phyloP scores from a whole-genome alignment of 2,329 filamentous ascomycete species.

The Fusarium penzigii region DNA sequence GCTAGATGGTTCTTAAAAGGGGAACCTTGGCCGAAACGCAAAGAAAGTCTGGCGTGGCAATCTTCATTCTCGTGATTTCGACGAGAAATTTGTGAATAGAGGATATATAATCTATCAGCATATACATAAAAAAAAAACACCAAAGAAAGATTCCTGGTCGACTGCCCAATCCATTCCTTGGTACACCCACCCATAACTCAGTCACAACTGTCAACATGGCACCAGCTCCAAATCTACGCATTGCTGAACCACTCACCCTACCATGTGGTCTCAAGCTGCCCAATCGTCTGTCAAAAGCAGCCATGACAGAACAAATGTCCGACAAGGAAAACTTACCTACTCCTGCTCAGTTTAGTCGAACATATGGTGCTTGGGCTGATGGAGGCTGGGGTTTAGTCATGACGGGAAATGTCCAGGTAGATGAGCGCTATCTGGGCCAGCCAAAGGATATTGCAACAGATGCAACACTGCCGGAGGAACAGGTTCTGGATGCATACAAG shows the following conservation, averaged over 20 bases:
- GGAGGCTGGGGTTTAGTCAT: constrained; percentile 55
- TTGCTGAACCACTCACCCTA: constrained; percentile 45
- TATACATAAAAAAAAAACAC: no score
- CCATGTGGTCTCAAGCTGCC: constrained; percentile 57
- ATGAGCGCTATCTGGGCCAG: constrained; percentile 38
- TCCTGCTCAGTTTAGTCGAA: constrained; percentile 37
- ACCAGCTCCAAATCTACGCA: constrained; percentile 8
- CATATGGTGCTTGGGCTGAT: constrained; percentile 55
- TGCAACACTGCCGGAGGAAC: constrained; percentile 12
- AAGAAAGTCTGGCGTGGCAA: no score
- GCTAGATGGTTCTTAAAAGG: no score
- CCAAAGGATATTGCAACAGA: constrained; percentile 38
- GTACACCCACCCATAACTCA: no score
- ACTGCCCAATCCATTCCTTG: no score
- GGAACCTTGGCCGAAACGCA: no score
- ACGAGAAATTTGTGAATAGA: no score
- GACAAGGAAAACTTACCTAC: constrained; percentile 45
- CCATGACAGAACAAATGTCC: constrained; percentile 49
- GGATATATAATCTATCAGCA: no score
- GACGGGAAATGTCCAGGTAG: constrained; percentile 52
- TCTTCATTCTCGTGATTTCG: no score
- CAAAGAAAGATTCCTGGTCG: no score
- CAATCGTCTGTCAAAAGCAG: constrained; percentile 55
- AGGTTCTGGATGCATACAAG: constrained; percentile 40
- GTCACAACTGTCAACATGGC: neutral